Evolutionary conservation across 495 filamentous ascomycete species (phyloP).

Genomic region (Terfezia boudieri): DNA sequence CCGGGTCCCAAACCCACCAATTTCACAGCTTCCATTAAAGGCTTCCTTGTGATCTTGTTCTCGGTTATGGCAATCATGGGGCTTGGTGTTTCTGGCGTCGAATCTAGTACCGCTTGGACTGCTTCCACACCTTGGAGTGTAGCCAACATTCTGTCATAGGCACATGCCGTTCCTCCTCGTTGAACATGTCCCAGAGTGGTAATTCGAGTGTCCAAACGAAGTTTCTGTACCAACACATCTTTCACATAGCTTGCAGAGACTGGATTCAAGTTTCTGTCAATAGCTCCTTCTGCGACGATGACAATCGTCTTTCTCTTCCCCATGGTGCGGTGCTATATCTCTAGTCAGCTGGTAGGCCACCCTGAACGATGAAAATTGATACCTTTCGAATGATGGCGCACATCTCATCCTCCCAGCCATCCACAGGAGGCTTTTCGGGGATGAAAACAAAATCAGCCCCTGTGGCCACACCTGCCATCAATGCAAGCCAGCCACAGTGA

Average conservation of each 20-base stretch:
- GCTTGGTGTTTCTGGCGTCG: conserved; percentile 68
- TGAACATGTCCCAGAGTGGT: conserved; percentile 95
- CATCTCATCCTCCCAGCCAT: conserved; percentile 84
- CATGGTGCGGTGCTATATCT: conserved; percentile 52
- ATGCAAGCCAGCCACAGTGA: conserved; percentile 91
- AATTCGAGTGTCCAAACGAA: conserved; percentile 67
- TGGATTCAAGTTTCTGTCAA: conserved; percentile 64
- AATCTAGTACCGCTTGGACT: conserved; percentile 85
- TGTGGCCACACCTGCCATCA: conserved; percentile 89
- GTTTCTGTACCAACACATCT: conserved; percentile 55
- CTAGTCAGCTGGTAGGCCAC: conserved; percentile 18
- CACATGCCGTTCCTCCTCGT: conserved; percentile 72
- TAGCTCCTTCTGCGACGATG: conserved; percentile 88
- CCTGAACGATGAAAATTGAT: neutral
- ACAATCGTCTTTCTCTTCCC: conserved; percentile 97
- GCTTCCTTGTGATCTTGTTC: conserved; percentile 87
- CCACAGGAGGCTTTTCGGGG: conserved; percentile 75
- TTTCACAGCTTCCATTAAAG: conserved; percentile 68
- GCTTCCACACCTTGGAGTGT: conserved; percentile 93
- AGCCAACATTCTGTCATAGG: conserved; percentile 83
- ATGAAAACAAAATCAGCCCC: conserved; percentile 95
- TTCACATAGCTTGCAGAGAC: conserved; percentile 64
- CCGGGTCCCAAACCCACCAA: conserved; percentile 4
- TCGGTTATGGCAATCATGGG: conserved; percentile 89
- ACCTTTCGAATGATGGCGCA: conserved; percentile 57